Conservation (phyloP, 169 alveolate species). For the Theileria parva region DNA sequence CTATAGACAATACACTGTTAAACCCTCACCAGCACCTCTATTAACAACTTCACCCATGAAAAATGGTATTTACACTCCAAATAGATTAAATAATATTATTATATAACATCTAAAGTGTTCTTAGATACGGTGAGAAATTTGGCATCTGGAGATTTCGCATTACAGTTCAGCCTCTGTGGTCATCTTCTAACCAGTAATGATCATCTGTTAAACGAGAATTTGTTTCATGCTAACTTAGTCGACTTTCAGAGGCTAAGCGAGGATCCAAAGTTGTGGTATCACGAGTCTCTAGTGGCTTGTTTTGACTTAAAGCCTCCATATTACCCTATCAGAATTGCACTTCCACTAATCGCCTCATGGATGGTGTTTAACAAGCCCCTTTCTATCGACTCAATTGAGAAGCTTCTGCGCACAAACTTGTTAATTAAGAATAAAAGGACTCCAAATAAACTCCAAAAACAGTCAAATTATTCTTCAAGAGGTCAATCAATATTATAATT, state of each 20-base stretch:
- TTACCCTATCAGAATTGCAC: conserved; percentile 86
- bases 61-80: background rate
- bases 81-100: background rate
- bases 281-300: conserved; percentile 86
- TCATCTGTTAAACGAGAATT: conserved; percentile 62
- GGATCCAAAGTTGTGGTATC: conserved; percentile 87
- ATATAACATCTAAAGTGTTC: background rate
- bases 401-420: conserved; percentile 64
- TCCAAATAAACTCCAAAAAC: background rate
- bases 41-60: background rate
- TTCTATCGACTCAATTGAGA: conserved; percentile 79
- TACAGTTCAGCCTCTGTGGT: conserved; percentile 77
- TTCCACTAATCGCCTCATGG: conserved; percentile 88
- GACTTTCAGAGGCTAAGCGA: conserved; percentile 78
- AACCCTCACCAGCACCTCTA: background rate
- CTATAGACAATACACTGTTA: conserved; percentile 3
- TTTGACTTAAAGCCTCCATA: conserved; percentile 86
- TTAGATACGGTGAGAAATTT: background rate
- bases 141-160: conserved; percentile 30
- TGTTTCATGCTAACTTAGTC: conserved; percentile 73
- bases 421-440: background rate
- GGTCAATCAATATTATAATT: background rate
- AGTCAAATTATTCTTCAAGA: conserved; percentile 1
- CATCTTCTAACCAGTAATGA: conserved; percentile 71
- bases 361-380: conserved; percentile 85